Percentiles rank a stretch among this genome's conserved stretches.
These are phyloP conservation scores for Umbelopsis isabellina DNA, from an alignment of 192 early-diverging fungal genomes.

Conservation along the genomic window DNA sequence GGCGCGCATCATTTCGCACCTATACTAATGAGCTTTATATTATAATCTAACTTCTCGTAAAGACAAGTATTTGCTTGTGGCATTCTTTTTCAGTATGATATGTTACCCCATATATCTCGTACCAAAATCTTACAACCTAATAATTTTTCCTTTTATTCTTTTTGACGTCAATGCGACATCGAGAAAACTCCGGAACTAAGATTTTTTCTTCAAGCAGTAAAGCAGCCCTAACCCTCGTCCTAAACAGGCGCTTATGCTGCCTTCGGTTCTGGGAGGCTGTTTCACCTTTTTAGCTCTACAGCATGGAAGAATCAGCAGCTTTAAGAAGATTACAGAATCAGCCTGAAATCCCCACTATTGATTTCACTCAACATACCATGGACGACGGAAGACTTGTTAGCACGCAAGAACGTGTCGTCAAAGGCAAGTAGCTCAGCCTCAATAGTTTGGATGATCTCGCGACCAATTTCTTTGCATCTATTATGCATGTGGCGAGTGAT, in stretches of 20 bases:
- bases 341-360: constrained; percentile 59
- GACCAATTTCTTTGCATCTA: not conserved
- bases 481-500: not conserved
- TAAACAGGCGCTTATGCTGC: not conserved
- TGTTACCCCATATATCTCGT: too few species aligned
- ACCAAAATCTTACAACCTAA: too few species aligned
- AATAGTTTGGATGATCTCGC: not conserved
- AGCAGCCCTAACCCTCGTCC: too few species aligned
- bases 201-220: too few species aligned
- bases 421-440: constrained; percentile 57
- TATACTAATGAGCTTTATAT: too few species aligned
- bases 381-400: constrained; percentile 75
- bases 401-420: constrained; percentile 74
- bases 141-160: too few species aligned
- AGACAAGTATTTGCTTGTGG: too few species aligned
- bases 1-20: too few species aligned
- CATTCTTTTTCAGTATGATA: too few species aligned
- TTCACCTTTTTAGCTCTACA: not conserved
- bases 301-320: constrained; percentile 23
- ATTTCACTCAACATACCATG: constrained; percentile 77
- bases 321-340: constrained; percentile 47
- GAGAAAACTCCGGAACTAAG: too few species aligned
- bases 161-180: too few species aligned
- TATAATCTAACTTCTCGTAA: too few species aligned
- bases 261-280: not conserved